Conservation (phyloP, 306 rosid species). For the Malus orientalis region DNA sequence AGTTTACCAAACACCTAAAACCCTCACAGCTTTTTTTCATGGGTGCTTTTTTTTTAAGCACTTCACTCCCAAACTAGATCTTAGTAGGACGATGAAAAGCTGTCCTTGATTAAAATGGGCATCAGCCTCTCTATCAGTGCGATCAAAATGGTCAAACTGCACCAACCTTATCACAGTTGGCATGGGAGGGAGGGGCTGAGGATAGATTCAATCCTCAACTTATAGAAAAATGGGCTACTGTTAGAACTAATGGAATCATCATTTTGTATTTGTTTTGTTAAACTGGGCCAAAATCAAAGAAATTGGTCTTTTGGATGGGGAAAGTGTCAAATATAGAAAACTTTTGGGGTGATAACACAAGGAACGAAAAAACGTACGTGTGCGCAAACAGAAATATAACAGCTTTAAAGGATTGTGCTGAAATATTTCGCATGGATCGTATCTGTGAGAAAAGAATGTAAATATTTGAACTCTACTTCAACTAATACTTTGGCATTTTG, state of each 20-base stretch:
- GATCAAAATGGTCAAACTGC: background rate
- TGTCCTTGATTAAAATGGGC: background rate
- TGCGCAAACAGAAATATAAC: background rate
- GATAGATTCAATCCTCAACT: background rate
- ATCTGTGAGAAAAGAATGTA: too few relatives aligned
- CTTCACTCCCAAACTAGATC: too few relatives aligned
- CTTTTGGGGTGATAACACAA: background rate
- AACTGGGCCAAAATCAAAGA: background rate
- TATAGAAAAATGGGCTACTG: background rate
- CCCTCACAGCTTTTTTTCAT: too few relatives aligned
- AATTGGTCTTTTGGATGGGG: background rate
- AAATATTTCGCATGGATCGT: fast-evolving
- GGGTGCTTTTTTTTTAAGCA: too few relatives aligned
- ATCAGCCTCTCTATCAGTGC: background rate
- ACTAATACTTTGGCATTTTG: too few relatives aligned
- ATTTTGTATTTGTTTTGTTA: background rate
- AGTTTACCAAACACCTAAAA: too few relatives aligned
- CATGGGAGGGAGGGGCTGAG: background rate
- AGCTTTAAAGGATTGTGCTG: background rate
- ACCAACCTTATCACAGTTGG: background rate
- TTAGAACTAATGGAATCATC: background rate
- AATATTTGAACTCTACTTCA: too few relatives aligned
- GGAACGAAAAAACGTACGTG: background rate
- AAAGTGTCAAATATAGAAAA: background rate
- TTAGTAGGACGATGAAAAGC: background rate